Conservation (phyloP, 306 rosid species). For the Dalbergia oliveri region DNA sequence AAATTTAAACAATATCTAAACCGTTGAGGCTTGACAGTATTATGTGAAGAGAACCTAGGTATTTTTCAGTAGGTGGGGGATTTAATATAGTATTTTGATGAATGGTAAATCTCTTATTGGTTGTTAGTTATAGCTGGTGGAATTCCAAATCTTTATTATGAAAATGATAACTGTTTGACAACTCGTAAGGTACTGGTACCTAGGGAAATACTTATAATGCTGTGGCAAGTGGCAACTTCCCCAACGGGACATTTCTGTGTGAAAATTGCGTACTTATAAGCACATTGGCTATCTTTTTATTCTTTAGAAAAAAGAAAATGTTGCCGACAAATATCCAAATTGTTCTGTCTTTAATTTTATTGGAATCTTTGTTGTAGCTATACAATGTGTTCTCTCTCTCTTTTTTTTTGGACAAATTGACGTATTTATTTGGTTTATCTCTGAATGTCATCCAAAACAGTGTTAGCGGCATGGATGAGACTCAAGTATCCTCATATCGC, state of each 20-base stretch:
- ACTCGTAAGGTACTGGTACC: not conserved
- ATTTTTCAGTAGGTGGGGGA: not conserved
- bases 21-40: not conserved
- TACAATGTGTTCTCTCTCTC: not conserved
- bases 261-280: not conserved
- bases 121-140: conserved; percentile 3
- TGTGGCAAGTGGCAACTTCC: not conserved
- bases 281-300: not conserved
- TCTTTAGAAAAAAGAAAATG: not conserved
- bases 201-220: not conserved
- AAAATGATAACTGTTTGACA: not conserved
- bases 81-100: not conserved
- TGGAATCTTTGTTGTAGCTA: not conserved
- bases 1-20: not conserved
- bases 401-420: not conserved
- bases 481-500: conserved; percentile 91
- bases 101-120: not conserved
- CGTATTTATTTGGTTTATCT: conserved; percentile 9
- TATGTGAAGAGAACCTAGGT: not conserved
- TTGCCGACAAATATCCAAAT: not conserved
- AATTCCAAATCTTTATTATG: not conserved
- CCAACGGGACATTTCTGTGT: not conserved
- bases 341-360: not conserved
- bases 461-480: conserved; percentile 98
- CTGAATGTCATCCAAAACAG: conserved; percentile 46